Evolutionary conservation across 1,139 yeast genomes (phyloP).

Genomic region (Magnusiomyces magnusii): DNA sequence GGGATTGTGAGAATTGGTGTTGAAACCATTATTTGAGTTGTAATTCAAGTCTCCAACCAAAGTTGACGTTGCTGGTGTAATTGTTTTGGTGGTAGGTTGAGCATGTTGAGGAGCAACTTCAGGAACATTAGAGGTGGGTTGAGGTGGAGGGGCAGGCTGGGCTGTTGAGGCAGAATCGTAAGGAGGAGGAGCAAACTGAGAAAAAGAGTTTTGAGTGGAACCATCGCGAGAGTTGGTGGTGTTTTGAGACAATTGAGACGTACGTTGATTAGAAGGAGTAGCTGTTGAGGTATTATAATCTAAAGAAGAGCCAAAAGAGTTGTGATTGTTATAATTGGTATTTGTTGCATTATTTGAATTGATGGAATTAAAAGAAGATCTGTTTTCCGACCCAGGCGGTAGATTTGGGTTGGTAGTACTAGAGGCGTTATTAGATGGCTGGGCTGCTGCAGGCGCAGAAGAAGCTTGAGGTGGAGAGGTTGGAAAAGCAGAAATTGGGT

Average conservation of each 20-base stretch:
- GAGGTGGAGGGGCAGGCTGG: too few species aligned
- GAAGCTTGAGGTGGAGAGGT: neutral
- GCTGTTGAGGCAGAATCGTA: neutral
- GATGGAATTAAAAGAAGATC: neutral
- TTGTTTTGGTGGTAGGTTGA: conserved; percentile 6
- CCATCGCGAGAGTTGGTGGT: neutral
- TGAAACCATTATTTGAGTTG: conserved; percentile 10
- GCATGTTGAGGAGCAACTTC: conserved; percentile 6
- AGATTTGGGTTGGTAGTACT: neutral
- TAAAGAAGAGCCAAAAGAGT: neutral
- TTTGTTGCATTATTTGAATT: neutral
- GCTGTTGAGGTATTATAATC: neutral
- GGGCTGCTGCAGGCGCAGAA: neutral
- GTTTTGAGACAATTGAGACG: neutral
- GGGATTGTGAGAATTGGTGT: conserved; percentile 11
- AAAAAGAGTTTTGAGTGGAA: neutral
- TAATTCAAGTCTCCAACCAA: conserved; percentile 25
- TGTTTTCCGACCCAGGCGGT: neutral
- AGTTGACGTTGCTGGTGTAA: conserved; percentile 12
- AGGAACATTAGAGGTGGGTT: too few species aligned
- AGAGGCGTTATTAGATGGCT: neutral
- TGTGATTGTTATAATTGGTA: too few species aligned
- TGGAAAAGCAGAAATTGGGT: neutral
- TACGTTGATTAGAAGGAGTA: neutral
- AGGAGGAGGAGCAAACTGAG: neutral